These are phyloP conservation scores for Linnemannia schmuckeri DNA, from an alignment of 192 early-diverging fungal species.

Conservation along the genomic window DNA sequence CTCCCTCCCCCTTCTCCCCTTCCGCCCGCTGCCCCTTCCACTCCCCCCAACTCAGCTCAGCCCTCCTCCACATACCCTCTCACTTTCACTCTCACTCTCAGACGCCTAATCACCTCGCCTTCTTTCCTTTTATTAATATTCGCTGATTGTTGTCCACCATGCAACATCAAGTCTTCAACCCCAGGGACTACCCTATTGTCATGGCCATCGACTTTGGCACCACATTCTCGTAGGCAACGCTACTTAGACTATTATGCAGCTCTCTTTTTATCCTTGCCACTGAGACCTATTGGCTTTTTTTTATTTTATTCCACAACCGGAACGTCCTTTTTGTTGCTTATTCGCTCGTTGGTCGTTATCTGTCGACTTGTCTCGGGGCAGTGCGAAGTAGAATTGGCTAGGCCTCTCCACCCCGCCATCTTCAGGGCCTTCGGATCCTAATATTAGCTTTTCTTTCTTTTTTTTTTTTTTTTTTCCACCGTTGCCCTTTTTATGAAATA, in stretches of 20 bases:
- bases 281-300: not conserved
- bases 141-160: slow-evolving; percentile 10
- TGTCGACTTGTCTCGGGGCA: not conserved
- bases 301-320: not conserved
- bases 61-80: not conserved
- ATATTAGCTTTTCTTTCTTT: not conserved
- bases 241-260: not conserved
- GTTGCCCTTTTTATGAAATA: not conserved
- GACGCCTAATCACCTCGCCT: not conserved
- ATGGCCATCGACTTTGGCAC: slow-evolving; percentile 61
- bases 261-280: not conserved
- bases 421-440: not conserved
- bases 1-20: not conserved
- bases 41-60: not conserved
- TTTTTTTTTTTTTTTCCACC: not conserved
- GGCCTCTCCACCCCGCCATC: not conserved
- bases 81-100: not conserved
- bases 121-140: not conserved
- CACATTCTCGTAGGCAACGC: slow-evolving; percentile 36
- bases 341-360: not conserved
- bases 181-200: slow-evolving; percentile 53
- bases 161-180: slow-evolving; percentile 49
- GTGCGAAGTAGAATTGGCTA: not conserved
- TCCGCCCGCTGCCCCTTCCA: not conserved
- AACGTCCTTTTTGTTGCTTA: too few species aligned